phyloP scores from a whole-genome alignment of 441 rosid genomes.

The Gossypium schwendimanii region DNA sequence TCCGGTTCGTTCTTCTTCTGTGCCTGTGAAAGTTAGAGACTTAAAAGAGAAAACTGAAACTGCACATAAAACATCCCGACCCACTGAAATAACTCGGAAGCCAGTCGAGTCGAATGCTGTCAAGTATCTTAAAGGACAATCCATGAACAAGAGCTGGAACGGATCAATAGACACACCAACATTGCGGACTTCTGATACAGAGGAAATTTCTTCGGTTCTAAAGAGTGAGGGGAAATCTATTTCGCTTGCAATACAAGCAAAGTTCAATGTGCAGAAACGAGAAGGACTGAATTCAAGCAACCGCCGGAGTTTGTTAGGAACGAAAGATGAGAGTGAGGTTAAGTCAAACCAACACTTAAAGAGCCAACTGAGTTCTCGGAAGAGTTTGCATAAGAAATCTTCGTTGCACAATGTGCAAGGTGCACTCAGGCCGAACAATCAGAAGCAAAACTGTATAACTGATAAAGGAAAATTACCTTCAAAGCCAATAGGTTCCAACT shows the following conservation, averaged over 20 bases:
- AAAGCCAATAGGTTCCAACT: conserved; percentile 32
- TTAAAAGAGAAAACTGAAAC: conserved; percentile 48
- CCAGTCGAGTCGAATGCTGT: conserved; percentile 46
- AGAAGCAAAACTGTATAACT: conserved; percentile 63
- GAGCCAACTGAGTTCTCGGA: conserved; percentile 47
- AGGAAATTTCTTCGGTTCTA: conserved; percentile 33
- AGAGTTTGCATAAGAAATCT: conserved; percentile 43
- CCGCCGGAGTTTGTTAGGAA: conserved; percentile 35
- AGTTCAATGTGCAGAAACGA: conserved; percentile 73
- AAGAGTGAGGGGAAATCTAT: conserved; percentile 58
- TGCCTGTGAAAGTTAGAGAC: conserved; percentile 38
- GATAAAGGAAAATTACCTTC: conserved; percentile 47
- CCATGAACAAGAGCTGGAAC: conserved; percentile 63
- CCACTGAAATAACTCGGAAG: conserved; percentile 39
- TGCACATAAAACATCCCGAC: conserved; percentile 37
- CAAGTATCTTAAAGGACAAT: conserved; percentile 55
- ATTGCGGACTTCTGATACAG: conserved; percentile 32
- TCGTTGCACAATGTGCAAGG: conserved; percentile 34
- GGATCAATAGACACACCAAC: conserved; percentile 44
- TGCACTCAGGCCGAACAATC: conserved; percentile 76
- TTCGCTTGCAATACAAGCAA: conserved; percentile 89
- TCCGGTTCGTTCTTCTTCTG: conserved; percentile 31
- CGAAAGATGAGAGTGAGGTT: conserved; percentile 44
- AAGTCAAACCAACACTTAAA: conserved; percentile 46
- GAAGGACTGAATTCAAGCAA: conserved; percentile 46